Conservation (phyloP, 2,329 filamentous ascomycete genomes). For the Epichloe scottii region DNA sequence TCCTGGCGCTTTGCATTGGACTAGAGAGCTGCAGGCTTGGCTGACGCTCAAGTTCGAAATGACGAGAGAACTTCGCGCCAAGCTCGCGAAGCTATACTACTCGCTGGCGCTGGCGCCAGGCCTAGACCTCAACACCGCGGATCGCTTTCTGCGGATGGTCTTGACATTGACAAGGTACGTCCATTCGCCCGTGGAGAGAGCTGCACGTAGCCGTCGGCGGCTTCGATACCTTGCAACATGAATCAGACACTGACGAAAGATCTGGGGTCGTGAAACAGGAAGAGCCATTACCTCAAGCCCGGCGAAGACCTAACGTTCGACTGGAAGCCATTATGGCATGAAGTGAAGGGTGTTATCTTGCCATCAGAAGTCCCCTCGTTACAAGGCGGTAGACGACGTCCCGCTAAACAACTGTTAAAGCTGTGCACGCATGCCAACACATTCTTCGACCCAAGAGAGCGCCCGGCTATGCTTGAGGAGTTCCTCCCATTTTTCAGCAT, state of each 20-base stretch:
- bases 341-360: conserved; percentile 80
- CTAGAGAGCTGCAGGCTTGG: conserved; percentile 90
- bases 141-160: conserved; percentile 95
- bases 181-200: not conserved
- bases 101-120: conserved; percentile 85
- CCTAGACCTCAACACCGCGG: conserved; percentile 66
- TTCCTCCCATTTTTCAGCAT: conserved; percentile 82
- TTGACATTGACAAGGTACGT: conserved; percentile 84
- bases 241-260: conserved; percentile 1
- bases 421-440: conserved; percentile 80
- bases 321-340: conserved; percentile 86
- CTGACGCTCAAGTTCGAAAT: conserved; percentile 95
- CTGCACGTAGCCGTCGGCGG: not conserved
- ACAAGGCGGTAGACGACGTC: conserved; percentile 41
- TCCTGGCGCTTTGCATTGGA: conserved; percentile 92
- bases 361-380: conserved; percentile 67
- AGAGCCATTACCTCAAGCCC: conserved; percentile 89
- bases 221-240: conserved; percentile 3
- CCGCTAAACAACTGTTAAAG: conserved; percentile 61
- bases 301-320: conserved; percentile 83
- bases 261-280: conserved; percentile 35
- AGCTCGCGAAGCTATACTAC: conserved; percentile 84
- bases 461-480: conserved; percentile 70
- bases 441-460: conserved; percentile 83
- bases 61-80: conserved; percentile 68